Percentiles rank a stretch among this genome's conserved stretches.
These are phyloP conservation scores for Colletotrichum siamense DNA, from an alignment of 2,329 filamentous ascomycete species.

Conservation along the genomic window DNA sequence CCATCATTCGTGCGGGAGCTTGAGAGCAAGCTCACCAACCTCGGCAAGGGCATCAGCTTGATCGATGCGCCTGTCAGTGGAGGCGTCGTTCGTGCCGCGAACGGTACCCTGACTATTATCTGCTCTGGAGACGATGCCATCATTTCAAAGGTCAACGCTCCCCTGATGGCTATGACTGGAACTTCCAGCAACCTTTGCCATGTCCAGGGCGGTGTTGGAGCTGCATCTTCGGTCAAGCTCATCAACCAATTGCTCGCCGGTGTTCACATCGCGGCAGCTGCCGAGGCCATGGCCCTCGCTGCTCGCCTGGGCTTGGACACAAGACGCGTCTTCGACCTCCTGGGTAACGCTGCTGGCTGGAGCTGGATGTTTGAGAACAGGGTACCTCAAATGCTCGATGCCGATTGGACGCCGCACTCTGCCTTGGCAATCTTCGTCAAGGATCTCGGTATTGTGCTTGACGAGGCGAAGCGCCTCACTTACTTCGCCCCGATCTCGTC, in stretches of 20 bases:
- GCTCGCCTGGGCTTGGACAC: constrained; percentile 58
- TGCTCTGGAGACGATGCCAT: constrained; percentile 31
- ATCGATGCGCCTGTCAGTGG: constrained; percentile 44
- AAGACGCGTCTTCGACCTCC: constrained; percentile 50
- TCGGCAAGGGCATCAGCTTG: constrained; percentile 31
- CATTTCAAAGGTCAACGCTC: constrained; percentile 27
- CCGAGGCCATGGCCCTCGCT: constrained; percentile 62
- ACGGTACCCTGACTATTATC: constrained; percentile 41
- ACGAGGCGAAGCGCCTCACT: constrained; percentile 34
- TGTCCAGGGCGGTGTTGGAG: constrained; percentile 55
- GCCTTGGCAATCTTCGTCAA: constrained; percentile 40
- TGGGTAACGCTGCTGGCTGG: constrained; percentile 41
- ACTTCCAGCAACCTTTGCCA: constrained; percentile 42
- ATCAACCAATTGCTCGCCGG: constrained; percentile 64
- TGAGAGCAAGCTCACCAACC: constrained; percentile 21
- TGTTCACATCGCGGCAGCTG: constrained; percentile 60
- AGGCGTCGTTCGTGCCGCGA: constrained; percentile 39
- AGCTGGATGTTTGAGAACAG: constrained; percentile 44
- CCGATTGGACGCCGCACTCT: constrained; percentile 38
- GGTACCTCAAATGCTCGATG: constrained; percentile 38
- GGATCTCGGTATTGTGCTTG: constrained; percentile 36
- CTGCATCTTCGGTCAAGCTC: constrained; percentile 62
- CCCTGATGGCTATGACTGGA: constrained; percentile 37
- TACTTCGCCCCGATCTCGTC: constrained; percentile 33
- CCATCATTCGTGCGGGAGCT: constrained; percentile 32